Percentiles rank a stretch among this genome's conserved stretches.
Conservation (phyloP, 2,329 filamentous ascomycete genomes). For the Parascedosporium putredinis region DNA sequence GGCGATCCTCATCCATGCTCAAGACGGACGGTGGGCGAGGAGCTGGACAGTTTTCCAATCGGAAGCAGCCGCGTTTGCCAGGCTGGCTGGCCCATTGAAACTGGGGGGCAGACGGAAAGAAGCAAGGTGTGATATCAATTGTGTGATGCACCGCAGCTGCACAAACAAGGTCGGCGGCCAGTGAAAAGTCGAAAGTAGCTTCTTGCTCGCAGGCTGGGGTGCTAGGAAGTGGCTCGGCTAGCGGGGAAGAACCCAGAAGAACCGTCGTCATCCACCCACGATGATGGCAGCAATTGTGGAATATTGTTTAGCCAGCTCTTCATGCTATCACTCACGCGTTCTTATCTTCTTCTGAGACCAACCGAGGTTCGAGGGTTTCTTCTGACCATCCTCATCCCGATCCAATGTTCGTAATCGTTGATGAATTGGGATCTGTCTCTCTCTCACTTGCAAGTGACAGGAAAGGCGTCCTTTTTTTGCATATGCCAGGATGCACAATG, state of each 20-base stretch:
- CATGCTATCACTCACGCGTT: too few species aligned
- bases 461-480: too few species aligned
- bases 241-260: not conserved
- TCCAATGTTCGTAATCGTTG: too few species aligned
- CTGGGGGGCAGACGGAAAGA: not conserved
- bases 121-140: slow-evolving; percentile 1
- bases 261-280: not conserved
- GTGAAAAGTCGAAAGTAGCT: too few species aligned
- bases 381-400: too few species aligned
- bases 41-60: not conserved
- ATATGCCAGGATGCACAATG: too few species aligned
- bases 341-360: too few species aligned
- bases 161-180: not conserved
- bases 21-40: not conserved
- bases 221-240: not conserved
- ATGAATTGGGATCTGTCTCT: too few species aligned
- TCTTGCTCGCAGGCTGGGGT: not conserved
- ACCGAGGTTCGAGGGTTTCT: too few species aligned
- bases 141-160: not conserved
- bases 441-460: too few species aligned
- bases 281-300: too few species aligned
- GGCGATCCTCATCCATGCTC: not conserved
- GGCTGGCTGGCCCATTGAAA: not conserved
- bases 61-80: not conserved
- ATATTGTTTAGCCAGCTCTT: too few species aligned